These are phyloP conservation scores for Fusarium sp. DNA, from an alignment of 2,329 filamentous ascomycete species.

Conservation along the genomic window DNA sequence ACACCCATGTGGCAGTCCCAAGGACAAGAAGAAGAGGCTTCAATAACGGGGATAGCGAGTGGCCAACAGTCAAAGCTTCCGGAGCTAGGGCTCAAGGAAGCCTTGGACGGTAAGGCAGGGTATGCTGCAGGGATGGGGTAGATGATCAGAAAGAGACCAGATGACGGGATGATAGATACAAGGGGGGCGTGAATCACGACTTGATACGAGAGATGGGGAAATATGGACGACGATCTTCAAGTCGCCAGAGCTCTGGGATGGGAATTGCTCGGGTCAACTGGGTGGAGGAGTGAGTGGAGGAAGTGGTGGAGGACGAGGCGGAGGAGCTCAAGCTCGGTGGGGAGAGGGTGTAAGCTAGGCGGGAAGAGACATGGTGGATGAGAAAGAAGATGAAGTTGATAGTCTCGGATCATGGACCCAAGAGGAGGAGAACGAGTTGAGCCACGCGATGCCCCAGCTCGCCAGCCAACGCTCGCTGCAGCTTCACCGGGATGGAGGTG, in stretches of 20 bases:
- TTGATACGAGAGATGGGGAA: slow-evolving; percentile 39
- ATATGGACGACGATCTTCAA: slow-evolving; percentile 38
- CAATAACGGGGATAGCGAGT: slow-evolving; percentile 35
- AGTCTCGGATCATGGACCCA: slow-evolving; percentile 1
- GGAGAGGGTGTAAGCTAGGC: slow-evolving; percentile 1
- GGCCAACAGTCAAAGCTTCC: slow-evolving; percentile 39
- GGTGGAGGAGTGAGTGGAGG: slow-evolving; percentile 39
- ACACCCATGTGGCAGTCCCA: slow-evolving; percentile 20
- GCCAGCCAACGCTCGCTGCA: slow-evolving; percentile 5
- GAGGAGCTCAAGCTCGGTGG: slow-evolving; percentile 27
- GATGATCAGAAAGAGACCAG: slow-evolving; percentile 30
- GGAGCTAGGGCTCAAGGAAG: slow-evolving; percentile 40
- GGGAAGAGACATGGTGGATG: slow-evolving; percentile 10
- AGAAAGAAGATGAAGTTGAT: neutral
- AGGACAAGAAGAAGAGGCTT: slow-evolving; percentile 36
- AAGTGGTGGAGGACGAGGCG: slow-evolving; percentile 14
- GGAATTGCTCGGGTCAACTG: slow-evolving; percentile 34
- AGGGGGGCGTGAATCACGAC: slow-evolving; percentile 38
- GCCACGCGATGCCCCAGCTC: slow-evolving; percentile 22
- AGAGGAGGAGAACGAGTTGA: slow-evolving; percentile 15
- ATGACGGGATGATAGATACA: slow-evolving; percentile 35
- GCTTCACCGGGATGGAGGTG: neutral
- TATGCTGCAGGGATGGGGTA: slow-evolving; percentile 33
- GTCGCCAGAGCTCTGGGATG: slow-evolving; percentile 36
- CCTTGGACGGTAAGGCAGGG: slow-evolving; percentile 32